Percentiles rank a stretch among this genome's conserved stretches.
Evolutionary conservation across 805 yeast genomes (phyloP).

Genomic region (Saccharomyces paradoxus): DNA sequence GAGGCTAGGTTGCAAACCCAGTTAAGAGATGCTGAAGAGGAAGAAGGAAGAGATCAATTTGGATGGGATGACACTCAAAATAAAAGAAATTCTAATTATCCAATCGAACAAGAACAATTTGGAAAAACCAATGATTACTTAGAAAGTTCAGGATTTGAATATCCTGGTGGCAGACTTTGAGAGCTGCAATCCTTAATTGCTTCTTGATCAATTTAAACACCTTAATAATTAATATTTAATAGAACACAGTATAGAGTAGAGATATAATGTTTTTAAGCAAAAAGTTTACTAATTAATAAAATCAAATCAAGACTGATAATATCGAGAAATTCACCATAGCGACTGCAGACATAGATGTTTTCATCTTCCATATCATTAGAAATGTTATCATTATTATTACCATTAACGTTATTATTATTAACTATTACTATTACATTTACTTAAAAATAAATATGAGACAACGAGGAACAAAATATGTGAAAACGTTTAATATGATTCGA

Average conservation of each 20-base stretch:
- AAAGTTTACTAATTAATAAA: not conserved
- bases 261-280: not conserved
- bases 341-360: not conserved
- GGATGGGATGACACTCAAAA: slow-evolving; percentile 26
- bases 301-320: not conserved
- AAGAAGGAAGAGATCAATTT: slow-evolving; percentile 26
- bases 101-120: slow-evolving; percentile 3
- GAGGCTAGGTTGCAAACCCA: slow-evolving; percentile 71
- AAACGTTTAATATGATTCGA: not conserved
- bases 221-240: not conserved
- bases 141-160: slow-evolving; percentile 5
- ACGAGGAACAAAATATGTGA: not conserved
- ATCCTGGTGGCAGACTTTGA: not conserved
- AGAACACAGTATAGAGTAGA: not conserved
- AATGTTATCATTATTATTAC: not conserved
- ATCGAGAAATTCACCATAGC: not conserved
- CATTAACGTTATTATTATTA: not conserved
- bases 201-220: not conserved
- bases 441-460: not conserved
- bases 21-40: slow-evolving; percentile 40
- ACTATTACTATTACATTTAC: not conserved
- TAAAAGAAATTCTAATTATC: slow-evolving; percentile 3
- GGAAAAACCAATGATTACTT: slow-evolving; percentile 2
- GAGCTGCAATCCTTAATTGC: not conserved
- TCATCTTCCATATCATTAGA: too few species aligned